Conservation (phyloP, 2,329 filamentous ascomycete genomes). For the Colletotrichum musae region DNA sequence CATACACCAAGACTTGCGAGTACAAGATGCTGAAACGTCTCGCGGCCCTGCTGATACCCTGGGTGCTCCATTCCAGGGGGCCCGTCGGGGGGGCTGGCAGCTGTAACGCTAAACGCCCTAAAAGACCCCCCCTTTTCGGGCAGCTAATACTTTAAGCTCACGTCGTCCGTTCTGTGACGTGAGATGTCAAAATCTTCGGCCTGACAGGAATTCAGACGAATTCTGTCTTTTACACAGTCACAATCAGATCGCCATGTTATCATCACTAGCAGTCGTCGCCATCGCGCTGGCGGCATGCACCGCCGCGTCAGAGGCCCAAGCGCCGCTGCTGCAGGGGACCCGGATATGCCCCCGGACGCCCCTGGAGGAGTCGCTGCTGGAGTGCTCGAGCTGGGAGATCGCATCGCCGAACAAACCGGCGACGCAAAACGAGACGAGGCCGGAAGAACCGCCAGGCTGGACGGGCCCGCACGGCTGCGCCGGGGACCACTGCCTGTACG, state of each 20-base stretch:
- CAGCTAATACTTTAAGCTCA: constrained; percentile 18
- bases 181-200: neutral
- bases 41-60: neutral
- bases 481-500: constrained; percentile 51
- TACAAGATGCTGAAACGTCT: neutral
- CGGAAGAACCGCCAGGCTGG: constrained; percentile 20
- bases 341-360: constrained; percentile 27
- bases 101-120: neutral
- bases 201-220: neutral
- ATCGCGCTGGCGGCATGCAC: constrained; percentile 18
- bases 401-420: neutral
- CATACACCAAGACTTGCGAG: neutral
- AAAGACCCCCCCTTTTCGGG: neutral
- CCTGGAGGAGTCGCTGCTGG: constrained; percentile 23
- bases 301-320: constrained; percentile 22
- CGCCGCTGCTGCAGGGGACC: neutral
- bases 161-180: constrained; percentile 1
- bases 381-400: constrained; percentile 16
- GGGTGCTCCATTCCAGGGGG: neutral
- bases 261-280: neutral
- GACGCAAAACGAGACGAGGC: neutral
- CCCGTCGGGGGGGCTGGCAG: too few species aligned
- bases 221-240: neutral
- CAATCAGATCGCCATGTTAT: constrained; percentile 1
- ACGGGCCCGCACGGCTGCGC: constrained; percentile 36